Evolutionary conservation across 1,139 yeast genomes (phyloP), one percentile per base, ranked within the genome.

Genomic region (Arxiozyma slooffiae): DNA sequence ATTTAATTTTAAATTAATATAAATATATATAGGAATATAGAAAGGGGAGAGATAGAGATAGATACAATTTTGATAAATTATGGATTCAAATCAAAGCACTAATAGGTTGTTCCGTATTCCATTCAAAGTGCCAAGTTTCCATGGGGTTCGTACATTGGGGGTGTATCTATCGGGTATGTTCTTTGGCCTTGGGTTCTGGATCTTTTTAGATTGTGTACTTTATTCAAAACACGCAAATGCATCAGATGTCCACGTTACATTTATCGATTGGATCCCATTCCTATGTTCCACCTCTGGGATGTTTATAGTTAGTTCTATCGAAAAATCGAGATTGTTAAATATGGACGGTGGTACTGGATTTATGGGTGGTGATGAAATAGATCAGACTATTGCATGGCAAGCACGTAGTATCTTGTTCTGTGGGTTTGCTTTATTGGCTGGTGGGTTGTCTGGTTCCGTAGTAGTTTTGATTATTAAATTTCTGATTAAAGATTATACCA

Each of bases 181-280:
- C 55, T 92, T 85, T 60, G 86, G 97, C 45, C 71, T 86, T 52
- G 98, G 96, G 11, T 82, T 90, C 65, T 92, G 96, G 94, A 72
- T 84, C 38, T 80, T 92, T 69, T 70, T 92, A 38, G 98, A 92
- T 68, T 86, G 96, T 0, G 89, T 95, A 4, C 77, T 92, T 41
- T 92, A 79, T 68, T 85, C 95, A 43, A 83, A 82, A 57, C 84
- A 89, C 23, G 84, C 82, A 50, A 90, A 92, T 70, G 96, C 92
- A 0, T 83, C 95, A 1, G 74, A 75, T 43, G 87, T 88, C 7
- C 97, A 92, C 66, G 87, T 92, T 37, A 82, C 94, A 4, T 85
- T 92, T 64, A 81, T 85, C 40, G 98, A 92, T 69, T 92, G 98
- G 98, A 80, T 92, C 49, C 98, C 98, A 6, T 82, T 85, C 57